phyloP scores from a whole-genome alignment of 2,329 filamentous ascomycete species.

The Neonectria hederae region DNA sequence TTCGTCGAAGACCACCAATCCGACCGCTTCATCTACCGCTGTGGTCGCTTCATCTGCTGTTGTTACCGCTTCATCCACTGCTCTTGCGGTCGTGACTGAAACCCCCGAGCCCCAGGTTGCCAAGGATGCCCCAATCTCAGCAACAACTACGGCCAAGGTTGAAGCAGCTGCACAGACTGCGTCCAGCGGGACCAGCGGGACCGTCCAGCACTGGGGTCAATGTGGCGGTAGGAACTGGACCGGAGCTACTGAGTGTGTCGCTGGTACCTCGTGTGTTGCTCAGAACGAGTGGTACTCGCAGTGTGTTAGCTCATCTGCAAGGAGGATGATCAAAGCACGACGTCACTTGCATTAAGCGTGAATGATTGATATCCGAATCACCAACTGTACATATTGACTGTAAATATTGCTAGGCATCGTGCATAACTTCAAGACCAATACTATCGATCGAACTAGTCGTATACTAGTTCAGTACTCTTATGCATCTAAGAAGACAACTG shows the following conservation, averaged over 20 bases:
- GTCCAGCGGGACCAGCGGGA: neutral
- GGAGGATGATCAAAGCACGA: slow-evolving; percentile 17
- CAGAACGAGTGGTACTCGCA: slow-evolving; percentile 45
- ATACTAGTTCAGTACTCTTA: no score
- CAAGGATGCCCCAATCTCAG: neutral
- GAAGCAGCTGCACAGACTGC: neutral
- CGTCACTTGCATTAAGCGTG: slow-evolving; percentile 1
- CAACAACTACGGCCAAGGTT: neutral
- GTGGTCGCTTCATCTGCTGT: no score
- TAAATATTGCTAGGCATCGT: no score
- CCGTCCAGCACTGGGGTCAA: slow-evolving; percentile 32
- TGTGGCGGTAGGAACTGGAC: slow-evolving; percentile 40
- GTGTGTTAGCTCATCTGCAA: slow-evolving; percentile 30
- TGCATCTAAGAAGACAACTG: no score
- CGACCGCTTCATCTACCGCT: neutral
- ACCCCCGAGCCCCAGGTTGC: neutral
- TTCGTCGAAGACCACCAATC: neutral
- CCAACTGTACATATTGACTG: no score
- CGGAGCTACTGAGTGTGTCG: slow-evolving; percentile 39
- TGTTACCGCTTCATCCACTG: neutral
- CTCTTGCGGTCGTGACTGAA: neutral
- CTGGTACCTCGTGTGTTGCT: slow-evolving; percentile 38
- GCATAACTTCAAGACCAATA: no score
- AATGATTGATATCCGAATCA: no score
- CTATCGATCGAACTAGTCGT: no score